phyloP scores from a whole-genome alignment of 1,284 basidiomycete genomes.

The Coniferiporia sulphurascens region DNA sequence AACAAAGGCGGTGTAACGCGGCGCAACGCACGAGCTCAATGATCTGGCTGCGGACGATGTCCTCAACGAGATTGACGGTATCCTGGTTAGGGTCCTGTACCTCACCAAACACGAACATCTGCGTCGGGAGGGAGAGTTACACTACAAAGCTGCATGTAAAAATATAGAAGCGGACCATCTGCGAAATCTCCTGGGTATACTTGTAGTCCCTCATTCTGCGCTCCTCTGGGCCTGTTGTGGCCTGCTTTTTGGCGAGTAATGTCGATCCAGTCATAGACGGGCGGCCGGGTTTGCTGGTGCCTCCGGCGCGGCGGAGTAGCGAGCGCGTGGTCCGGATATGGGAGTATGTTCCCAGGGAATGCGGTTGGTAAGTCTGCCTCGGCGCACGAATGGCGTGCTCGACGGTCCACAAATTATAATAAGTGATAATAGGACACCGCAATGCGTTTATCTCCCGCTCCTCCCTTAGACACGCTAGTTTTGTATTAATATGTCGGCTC shows the following conservation, averaged over 20 bases:
- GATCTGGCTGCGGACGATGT: slow-evolving; percentile 91
- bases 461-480: no score
- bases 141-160: not conserved
- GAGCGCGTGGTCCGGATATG: no score
- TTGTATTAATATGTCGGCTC: not conserved
- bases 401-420: not conserved
- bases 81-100: slow-evolving; percentile 86
- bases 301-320: no score
- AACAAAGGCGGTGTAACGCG: not conserved
- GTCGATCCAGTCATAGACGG: slow-evolving; percentile 2
- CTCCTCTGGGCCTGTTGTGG: slow-evolving; percentile 7
- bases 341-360: not conserved
- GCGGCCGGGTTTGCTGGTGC: no score
- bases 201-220: slow-evolving; percentile 48
- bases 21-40: slow-evolving; percentile 77
- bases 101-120: slow-evolving; percentile 98
- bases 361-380: not conserved
- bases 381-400: slow-evolving; percentile 2
- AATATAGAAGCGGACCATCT: slow-evolving; percentile 49
- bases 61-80: slow-evolving; percentile 90
- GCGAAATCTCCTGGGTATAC: slow-evolving; percentile 78
- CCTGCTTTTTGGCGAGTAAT: slow-evolving; percentile 6
- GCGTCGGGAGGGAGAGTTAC: not conserved
- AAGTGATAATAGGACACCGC: no score
- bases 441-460: no score